Percentiles rank a stretch among this genome's conserved stretches.
Conservation (phyloP, 768 basidiomycete genomes). For the Hemileccinum impolitum region DNA sequence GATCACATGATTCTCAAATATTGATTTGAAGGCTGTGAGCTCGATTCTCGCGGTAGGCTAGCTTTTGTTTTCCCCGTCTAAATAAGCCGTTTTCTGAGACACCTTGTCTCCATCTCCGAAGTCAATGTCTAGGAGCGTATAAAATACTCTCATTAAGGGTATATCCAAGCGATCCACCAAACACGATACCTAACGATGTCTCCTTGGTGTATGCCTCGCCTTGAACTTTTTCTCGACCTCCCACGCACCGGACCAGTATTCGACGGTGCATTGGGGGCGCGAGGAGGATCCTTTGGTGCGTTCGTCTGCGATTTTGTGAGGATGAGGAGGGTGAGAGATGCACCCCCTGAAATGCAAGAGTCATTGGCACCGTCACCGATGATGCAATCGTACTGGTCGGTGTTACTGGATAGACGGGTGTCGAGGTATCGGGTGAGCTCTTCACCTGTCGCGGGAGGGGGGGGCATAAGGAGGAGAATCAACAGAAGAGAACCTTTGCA, state of each 20-base stretch:
- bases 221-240: conserved; percentile 86
- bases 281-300: conserved; percentile 39
- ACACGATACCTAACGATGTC: too few species aligned
- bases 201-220: too few species aligned
- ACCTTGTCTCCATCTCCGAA: too few species aligned
- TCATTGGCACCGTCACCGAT: conserved; percentile 95
- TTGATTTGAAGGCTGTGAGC: too few species aligned
- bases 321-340: not conserved
- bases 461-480: not conserved
- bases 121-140: too few species aligned
- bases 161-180: too few species aligned
- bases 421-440: conserved; percentile 81
- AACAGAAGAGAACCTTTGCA: conserved; percentile 74
- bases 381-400: conserved; percentile 69
- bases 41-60: too few species aligned
- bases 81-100: too few species aligned
- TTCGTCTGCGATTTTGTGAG: conserved; percentile 67
- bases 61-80: too few species aligned
- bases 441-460: conserved; percentile 53
- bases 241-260: conserved; percentile 94
- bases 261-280: too few species aligned
- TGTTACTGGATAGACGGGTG: conserved; percentile 36
- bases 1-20: too few species aligned
- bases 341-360: conserved; percentile 75
- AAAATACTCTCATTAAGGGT: too few species aligned